phyloP scores from a whole-genome alignment of 2,329 filamentous ascomycete genomes.

The Penicillium sp. region DNA sequence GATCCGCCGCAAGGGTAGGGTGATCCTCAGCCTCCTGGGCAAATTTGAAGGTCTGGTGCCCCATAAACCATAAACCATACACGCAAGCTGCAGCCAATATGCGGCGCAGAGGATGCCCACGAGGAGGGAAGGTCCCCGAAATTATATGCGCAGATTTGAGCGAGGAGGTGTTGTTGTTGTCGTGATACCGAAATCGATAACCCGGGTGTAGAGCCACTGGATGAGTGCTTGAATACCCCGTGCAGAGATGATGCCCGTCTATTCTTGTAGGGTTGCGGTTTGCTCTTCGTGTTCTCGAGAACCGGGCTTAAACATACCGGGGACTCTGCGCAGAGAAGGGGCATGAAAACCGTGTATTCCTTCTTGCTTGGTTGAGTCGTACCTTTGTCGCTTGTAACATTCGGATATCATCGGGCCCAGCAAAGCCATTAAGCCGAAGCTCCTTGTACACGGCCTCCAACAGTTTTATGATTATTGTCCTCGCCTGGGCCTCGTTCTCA shows the following conservation, averaged over 20 bases:
- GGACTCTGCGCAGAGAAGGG: conserved; percentile 7
- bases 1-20: conserved; percentile 1
- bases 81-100: not conserved
- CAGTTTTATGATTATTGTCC: no score
- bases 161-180: not conserved
- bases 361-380: not conserved
- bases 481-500: no score
- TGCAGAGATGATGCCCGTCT: not conserved
- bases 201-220: conserved; percentile 10
- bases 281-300: conserved; percentile 4
- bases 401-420: no score
- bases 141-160: not conserved
- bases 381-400: not conserved
- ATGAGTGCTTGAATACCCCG: conserved; percentile 6
- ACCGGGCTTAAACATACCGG: conserved; percentile 5
- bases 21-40: not conserved
- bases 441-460: no score
- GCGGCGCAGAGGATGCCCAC: not conserved
- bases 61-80: not conserved
- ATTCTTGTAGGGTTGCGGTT: conserved; percentile 1
- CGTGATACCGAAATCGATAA: not conserved
- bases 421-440: no score
- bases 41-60: not conserved
- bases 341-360: conserved; percentile 4
- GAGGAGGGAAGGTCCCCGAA: not conserved